These are phyloP conservation scores for Solanum lycopersicoides DNA, from an alignment of 257 asterid species.

Conservation along the genomic window DNA sequence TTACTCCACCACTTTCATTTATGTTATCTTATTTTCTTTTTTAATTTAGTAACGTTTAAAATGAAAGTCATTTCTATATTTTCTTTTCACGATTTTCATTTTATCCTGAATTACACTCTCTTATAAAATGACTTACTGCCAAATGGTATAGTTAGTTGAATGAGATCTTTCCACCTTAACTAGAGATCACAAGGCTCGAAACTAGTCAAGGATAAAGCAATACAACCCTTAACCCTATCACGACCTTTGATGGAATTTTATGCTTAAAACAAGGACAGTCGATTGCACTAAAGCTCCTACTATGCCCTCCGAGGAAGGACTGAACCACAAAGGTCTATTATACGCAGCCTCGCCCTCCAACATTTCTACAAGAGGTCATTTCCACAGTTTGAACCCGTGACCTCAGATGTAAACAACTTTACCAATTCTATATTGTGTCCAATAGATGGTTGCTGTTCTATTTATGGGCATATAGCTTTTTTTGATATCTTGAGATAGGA, in stretches of 20 bases:
- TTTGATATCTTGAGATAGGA: neutral
- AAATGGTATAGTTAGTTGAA: neutral
- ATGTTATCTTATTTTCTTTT: neutral
- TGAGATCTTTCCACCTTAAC: neutral
- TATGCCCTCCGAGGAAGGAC: neutral
- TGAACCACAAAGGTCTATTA: rapidly evolving
- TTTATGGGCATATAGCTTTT: neutral
- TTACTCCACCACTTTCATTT: neutral
- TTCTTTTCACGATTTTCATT: neutral
- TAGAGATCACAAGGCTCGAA: neutral
- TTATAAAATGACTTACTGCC: neutral
- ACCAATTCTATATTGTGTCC: neutral
- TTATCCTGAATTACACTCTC: neutral
- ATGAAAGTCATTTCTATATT: neutral
- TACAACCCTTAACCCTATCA: neutral
- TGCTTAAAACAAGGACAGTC: neutral
- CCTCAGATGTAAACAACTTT: neutral
- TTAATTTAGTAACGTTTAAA: neutral
- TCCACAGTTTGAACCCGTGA: neutral
- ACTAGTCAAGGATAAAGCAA: neutral
- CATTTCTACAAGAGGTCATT: neutral
- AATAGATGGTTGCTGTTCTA: neutral
- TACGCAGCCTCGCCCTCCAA: neutral
- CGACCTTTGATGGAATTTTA: neutral
- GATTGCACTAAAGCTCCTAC: neutral